Percentiles rank a stretch among this genome's conserved stretches.
Evolutionary conservation across 129 eudicot species (phyloP).

Genomic region (Gnaphalium uliginosum): DNA sequence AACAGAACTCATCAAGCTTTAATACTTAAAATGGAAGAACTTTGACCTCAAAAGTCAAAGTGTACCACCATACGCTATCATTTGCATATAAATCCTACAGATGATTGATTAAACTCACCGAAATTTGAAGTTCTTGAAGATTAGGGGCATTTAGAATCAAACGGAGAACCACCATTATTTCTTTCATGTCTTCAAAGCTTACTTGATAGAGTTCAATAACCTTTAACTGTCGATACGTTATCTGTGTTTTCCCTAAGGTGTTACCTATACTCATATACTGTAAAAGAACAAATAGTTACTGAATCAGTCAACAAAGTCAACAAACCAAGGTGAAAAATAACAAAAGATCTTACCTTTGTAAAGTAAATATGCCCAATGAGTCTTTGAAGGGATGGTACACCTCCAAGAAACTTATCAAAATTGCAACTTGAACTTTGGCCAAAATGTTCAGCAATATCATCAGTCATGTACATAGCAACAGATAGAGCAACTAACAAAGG

Average conservation of each 20-base stretch:
- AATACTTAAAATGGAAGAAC: not conserved
- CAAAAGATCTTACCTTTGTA: conserved; percentile 59
- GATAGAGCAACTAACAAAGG: conserved; percentile 69
- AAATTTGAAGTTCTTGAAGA: conserved; percentile 76
- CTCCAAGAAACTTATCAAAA: conserved; percentile 88
- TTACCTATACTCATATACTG: conserved; percentile 91
- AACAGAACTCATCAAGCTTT: not conserved
- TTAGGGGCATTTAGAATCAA: conserved; percentile 74
- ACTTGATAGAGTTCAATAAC: conserved; percentile 78
- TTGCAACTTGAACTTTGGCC: conserved; percentile 90
- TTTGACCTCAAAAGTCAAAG: conserved; percentile 12
- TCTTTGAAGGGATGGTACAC: conserved; percentile 76
- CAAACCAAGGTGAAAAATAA: not conserved
- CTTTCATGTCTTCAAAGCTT: conserved; percentile 90
- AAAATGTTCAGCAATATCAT: conserved; percentile 71
- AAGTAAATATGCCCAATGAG: conserved; percentile 84
- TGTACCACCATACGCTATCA: not conserved
- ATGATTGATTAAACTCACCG: conserved; percentile 53
- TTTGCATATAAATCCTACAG: not conserved
- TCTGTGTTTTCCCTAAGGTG: conserved; percentile 40
- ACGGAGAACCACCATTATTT: conserved; percentile 79
- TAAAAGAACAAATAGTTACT: conserved; percentile 5
- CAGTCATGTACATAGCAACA: conserved; percentile 84
- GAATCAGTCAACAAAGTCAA: conserved; percentile 2
- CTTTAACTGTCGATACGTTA: conserved; percentile 55